Evolutionary conservation across 208 protist genomes (phyloP), one percentile per base, ranked within the genome.

Genomic region (Crithidia expoeki): DNA sequence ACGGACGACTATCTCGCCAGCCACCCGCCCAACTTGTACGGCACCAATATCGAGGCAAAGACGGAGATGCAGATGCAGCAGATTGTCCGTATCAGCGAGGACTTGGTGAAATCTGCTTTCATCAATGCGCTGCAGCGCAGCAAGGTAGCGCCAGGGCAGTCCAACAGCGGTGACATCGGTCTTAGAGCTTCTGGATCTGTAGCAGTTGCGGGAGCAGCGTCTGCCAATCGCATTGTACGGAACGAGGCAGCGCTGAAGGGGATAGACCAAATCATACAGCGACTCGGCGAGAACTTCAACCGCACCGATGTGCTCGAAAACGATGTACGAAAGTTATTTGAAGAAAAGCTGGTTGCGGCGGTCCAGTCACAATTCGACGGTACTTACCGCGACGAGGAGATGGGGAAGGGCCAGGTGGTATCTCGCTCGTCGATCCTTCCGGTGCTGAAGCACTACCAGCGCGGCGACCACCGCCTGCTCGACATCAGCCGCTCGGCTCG

Each of bases 221-320:
- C n/a, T 7, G 14, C 57, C 1, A 58, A 68, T 49, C 46, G 70
- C 16, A 69, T 96, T 19, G 79, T 96, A 40, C 74, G 74, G 21
- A 84, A 96, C 57, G 79, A 83, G n/a, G 59, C 60, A 2, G 91
- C 85, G 42, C 72, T 96, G 33, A 42, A 76, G 19, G 82, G 80
- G 2, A 63, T 96, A 52, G 84, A 86, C 27, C 60, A 71, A 50
- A 79, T 96, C n/a, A 66, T 96, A 10, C 80, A 80, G 42, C 81
- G 86, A 32, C 83, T 96, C 25, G 85, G 85, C 44, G 85, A 96
- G 66, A 90, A 92, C 67, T 94, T 96, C 66, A 89, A 94, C 28
- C 79, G 85, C 32, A 82, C 79, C 11, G 83, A 85, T n/a, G 74
- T 87, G 7, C 42, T 94, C 23, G 68, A 78, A 33, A 49, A 84